Base-by-base conservation (phyloP, 805 yeast species). In the Starmerella bombicola region DNA sequence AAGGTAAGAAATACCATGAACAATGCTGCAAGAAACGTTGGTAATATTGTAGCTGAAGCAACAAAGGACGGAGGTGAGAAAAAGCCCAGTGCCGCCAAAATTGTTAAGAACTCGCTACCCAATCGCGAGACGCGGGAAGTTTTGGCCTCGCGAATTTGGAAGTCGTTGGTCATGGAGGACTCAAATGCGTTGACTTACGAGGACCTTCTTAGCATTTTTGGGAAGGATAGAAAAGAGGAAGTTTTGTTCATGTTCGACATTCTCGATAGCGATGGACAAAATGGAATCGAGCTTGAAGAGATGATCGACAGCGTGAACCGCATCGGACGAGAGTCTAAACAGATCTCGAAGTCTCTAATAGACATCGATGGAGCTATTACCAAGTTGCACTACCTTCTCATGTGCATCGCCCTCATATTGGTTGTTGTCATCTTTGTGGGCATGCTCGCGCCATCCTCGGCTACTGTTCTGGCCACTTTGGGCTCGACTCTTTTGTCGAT, bases 361-460 rank as follows among this genome's bases (percentile, higher is more conserved):
- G 68, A 64, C 35, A 59, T 64, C 39, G 66, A 63, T 36, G 56
- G 61, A 23, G 68, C 65, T 15, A 62, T 64, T 43, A 50, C 49
- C 24, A 62, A 60, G 50, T 55, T 64, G 35, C 63, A 64, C 46
- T 42, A 51, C n/a, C 56, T 64, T 22, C 49, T 64, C 21, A 40
- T 61, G 33, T 54, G 54, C 30, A 46, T 60, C 6, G 63, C 57
- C 7, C 43, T 51, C 20, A 23, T 64, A 13, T 51, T 64, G 24
- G 49, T 59, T n/a, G 43, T 64, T 22, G 53, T 64, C 22, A 53
- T 64, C 37, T 60, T 64, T 31, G 59, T 64, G 21, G 66, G 67
- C 33, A 57, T 64, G 59, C 55, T 64, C 16, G 62, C 67, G 5
- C 67, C 67, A 3, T 53, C 59, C 8, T 62, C 63, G 2, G 55